Percentiles rank a stretch among this genome's conserved stretches.
Evolutionary conservation across 1,284 basidiomycete genomes (phyloP).

Genomic region (Trichosporon ovoides): DNA sequence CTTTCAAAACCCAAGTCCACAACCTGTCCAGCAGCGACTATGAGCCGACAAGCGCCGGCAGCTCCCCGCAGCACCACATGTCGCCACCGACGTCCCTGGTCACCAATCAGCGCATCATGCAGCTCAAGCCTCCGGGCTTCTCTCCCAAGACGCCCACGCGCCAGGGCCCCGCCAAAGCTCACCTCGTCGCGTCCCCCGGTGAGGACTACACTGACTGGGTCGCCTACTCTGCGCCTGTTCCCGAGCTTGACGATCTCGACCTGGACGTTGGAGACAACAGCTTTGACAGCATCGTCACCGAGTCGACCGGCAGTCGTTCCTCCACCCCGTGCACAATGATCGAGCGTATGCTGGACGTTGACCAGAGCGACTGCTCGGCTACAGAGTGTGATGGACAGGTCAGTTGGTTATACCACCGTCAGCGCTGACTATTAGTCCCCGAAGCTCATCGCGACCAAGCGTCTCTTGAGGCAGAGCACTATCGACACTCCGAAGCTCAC

Average conservation of each 20-base stretch:
- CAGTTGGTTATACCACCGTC: neutral
- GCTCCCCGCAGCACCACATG: neutral
- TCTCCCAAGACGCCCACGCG: neutral
- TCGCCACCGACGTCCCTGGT: neutral
- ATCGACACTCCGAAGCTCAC: neutral
- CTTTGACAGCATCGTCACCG: neutral
- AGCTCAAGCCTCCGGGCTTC: neutral
- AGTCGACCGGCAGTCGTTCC: neutral
- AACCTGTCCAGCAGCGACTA: slow-evolving; percentile 9
- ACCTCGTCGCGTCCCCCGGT: neutral
- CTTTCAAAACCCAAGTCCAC: slow-evolving; percentile 11
- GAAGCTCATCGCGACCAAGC: neutral
- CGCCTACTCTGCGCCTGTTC: slow-evolving; percentile 10
- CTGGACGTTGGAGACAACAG: slow-evolving; percentile 3
- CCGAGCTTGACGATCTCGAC: slow-evolving; percentile 4
- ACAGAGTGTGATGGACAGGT: neutral
- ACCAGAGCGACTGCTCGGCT: neutral
- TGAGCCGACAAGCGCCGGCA: neutral
- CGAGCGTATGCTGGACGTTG: neutral
- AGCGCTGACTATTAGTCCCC: neutral
- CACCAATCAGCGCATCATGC: neutral
- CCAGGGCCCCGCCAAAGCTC: neutral
- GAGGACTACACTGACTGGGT: slow-evolving; percentile 8
- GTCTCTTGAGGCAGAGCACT: neutral
- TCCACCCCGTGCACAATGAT: slow-evolving; percentile 1